phyloP scores from a whole-genome alignment of 257 asterid species.

The Nicotiana tabacum region DNA sequence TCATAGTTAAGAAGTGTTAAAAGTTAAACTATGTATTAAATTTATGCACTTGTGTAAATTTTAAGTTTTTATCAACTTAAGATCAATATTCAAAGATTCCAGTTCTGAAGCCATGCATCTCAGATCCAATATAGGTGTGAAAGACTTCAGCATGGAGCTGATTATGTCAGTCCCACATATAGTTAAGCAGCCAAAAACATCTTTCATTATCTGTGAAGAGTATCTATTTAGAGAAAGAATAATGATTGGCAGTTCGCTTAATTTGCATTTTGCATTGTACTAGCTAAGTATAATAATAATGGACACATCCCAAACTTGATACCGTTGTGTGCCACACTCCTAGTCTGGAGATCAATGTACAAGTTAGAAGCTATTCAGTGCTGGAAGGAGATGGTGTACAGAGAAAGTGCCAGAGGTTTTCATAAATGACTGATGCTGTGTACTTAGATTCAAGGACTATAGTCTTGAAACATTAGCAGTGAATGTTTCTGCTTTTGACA shows the following conservation, averaged over 20 bases:
- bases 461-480: no score
- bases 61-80: not conserved
- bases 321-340: not conserved
- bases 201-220: not conserved
- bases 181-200: not conserved
- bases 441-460: no score
- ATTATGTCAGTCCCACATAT: not conserved
- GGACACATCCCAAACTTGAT: not conserved
- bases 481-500: not conserved
- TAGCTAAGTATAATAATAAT: not conserved
- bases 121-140: not conserved
- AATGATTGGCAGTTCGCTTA: not conserved
- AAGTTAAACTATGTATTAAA: not conserved
- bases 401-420: no score
- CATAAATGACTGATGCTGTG: no score
- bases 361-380: no score
- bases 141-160: not conserved
- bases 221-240: not conserved
- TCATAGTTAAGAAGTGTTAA: not conserved
- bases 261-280: not conserved
- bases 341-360: not conserved
- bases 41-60: not conserved
- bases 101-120: not conserved
- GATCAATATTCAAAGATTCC: not conserved
- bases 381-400: no score